These are phyloP conservation scores for Penicillium macrosclerotiorum DNA, from an alignment of 495 filamentous ascomycete species.

Conservation along the genomic window DNA sequence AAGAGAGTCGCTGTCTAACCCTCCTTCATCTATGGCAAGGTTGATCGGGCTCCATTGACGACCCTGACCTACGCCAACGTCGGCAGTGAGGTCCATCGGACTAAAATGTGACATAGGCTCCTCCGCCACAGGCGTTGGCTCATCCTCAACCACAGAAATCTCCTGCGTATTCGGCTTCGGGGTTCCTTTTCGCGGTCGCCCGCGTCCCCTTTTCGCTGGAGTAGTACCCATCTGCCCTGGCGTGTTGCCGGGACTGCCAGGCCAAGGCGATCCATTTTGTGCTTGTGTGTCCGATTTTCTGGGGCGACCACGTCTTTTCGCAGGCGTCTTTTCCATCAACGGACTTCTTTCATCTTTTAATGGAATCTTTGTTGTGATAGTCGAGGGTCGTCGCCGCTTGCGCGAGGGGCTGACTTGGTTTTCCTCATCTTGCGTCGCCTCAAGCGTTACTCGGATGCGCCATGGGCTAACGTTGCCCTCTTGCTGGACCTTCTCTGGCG, in stretches of 20 bases:
- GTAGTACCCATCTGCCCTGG: conserved; percentile 14
- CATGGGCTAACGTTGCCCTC: conserved; percentile 51
- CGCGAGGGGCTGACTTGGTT: conserved; percentile 31
- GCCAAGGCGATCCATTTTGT: conserved; percentile 33
- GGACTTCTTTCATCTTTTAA: conserved; percentile 46
- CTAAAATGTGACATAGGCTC: conserved; percentile 6
- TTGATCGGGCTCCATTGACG: conserved; percentile 28
- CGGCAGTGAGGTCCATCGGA: conserved; percentile 23
- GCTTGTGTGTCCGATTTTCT: conserved; percentile 39
- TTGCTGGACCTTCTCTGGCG: conserved; percentile 35
- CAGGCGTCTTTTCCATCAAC: conserved; percentile 31
- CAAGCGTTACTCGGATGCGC: conserved; percentile 57
- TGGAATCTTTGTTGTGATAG: conserved; percentile 53
- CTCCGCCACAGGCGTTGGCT: conserved; percentile 13
- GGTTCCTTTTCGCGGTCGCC: conserved; percentile 39
- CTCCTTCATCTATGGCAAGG: conserved; percentile 25
- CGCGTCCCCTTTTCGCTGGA: conserved; percentile 34
- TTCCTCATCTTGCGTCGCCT: conserved; percentile 54
- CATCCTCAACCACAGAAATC: conserved; percentile 12
- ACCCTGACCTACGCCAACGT: conserved; percentile 12
- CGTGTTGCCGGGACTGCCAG: conserved; percentile 38
- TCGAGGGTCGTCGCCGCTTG: conserved; percentile 38
- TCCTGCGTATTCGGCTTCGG: conserved; percentile 17
- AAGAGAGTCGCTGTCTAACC: conserved; percentile 25
- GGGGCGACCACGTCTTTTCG: conserved; percentile 43